Evolutionary conservation across 371 early-diverging fungal genomes (phyloP), one percentile per base, ranked within the genome.

Genomic region (Mucor mucedo): DNA sequence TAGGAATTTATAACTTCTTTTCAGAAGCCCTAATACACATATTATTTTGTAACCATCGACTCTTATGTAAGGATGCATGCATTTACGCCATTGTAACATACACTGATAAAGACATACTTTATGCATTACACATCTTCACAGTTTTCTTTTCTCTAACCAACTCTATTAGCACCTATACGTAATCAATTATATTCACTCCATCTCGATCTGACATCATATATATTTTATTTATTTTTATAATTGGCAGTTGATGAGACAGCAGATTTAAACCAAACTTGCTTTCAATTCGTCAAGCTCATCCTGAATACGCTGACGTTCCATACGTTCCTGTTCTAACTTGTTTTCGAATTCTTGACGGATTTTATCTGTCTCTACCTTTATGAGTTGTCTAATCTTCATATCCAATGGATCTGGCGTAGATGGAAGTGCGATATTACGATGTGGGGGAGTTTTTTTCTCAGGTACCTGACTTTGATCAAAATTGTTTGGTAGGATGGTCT

Each of bases 251-350:
- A 5, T 3, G n/a, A 5, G 44, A 44, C 0, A 44, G n/a, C 5
- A 45, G 44, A 33, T 21, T 35, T 27, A 52, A 52, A 29, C 14
- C 16, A 40, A n/a, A 32, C 55, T 50, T 55, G 50, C 53, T 57
- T 65, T 72, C 40, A 84, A 68, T 50, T 70, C 68, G 30, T 71
- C 62, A 16, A 84, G 67, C 48, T 79, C 75, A 33, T 63, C 66
- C 50, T 83, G 77, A 32, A 84, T 62, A 27, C 63, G 63, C 41
- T 72, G 63, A 14, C 83, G 71, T n/a, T 71, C 66, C 30, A 60
- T 70, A 29, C 84, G 75, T 61, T 85, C 85, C 10, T 75, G 68
- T 11, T 80, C 62, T 50, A 85, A 68, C 54, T 58, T 54, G n/a
- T 30, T 21, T 61, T 78, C 78, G 56, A 78, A 76, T 58, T 83